Evolutionary conservation across 1,284 basidiomycete genomes (phyloP).

Genomic region (Leccinum fallax): DNA sequence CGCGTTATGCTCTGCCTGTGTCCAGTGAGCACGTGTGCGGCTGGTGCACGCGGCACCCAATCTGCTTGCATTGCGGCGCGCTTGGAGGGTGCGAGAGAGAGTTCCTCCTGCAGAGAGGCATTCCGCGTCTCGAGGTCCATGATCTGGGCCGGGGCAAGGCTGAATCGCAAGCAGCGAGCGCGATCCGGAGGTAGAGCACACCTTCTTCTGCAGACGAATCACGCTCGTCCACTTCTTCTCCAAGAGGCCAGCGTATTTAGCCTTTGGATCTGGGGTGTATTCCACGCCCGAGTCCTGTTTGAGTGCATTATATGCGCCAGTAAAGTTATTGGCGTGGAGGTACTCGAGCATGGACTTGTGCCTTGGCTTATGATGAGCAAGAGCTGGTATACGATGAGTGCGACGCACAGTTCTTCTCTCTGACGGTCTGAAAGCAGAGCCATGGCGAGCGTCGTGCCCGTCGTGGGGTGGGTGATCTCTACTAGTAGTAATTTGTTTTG

Average conservation of each 20-base stretch:
- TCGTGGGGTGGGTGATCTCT: conserved; percentile 11
- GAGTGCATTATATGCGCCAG: conserved; percentile 64
- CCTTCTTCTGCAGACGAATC: conserved; percentile 92
- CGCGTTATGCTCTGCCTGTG: conserved; percentile 80
- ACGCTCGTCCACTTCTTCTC: conserved; percentile 97
- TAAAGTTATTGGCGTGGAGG: conserved; percentile 67
- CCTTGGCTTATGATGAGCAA: conserved; percentile 41
- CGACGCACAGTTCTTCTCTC: conserved; percentile 79
- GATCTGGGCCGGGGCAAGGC: conserved; percentile 53
- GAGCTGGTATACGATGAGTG: conserved; percentile 7
- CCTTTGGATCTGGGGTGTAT: conserved; percentile 80
- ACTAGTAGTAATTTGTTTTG: conserved; percentile 25
- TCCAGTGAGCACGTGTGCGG: conserved; percentile 78
- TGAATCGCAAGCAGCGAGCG: conserved; percentile 16
- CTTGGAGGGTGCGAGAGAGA: conserved; percentile 62
- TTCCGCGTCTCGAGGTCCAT: conserved; percentile 87
- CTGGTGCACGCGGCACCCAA: conserved; percentile 83
- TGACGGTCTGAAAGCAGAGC: conserved; percentile 74
- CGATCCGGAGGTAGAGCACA: conserved; percentile 31
- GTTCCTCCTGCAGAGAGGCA: conserved; percentile 77
- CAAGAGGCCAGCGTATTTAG: conserved; percentile 80
- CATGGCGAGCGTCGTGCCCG: conserved; percentile 33
- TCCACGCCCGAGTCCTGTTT: conserved; percentile 60
- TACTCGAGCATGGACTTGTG: conserved; percentile 88
- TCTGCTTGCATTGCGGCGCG: conserved; percentile 61